Base-by-base conservation (phyloP, 768 basidiomycete genomes). In the Pleurotus citrinopileatus region DNA sequence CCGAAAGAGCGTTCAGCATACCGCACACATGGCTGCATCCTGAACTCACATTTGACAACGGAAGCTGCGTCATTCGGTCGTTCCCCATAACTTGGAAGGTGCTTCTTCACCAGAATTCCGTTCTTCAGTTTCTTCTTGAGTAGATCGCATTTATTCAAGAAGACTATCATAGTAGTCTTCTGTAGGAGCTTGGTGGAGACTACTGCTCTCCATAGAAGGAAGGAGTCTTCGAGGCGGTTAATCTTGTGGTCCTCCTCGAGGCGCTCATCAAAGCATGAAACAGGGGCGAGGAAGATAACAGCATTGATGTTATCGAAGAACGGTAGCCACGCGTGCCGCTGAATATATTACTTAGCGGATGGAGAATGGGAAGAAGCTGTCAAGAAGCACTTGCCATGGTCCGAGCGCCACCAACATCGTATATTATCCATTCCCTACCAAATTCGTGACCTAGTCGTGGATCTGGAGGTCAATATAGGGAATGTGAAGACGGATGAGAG, bases 131-230 rank as follows among this genome's bases (percentile, higher is more conserved):
- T 76, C 60, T 74, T 64, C 56, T 79, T 71, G 2, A 90, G 68
- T 3, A 89, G 64, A 56, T 91, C 89, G 55, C 80, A 79, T 56
- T 91, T 91, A 65, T 91, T 91, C 53, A 89, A 68, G 67, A 91
- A 91, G 20, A 89, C 74, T 42, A 89, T 80, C 53, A 89, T 74
- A 52, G 82, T 84, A 9, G 82, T 76, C 52, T 77, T 79, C 7
- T 76, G 66, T 5, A 91, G 80, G 1, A 90, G 72, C 59, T 72
- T 73, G 29, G 80, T 83, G 13, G 73, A 61, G 67, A 84, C 87
- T 37, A 91, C 73, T 1, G 79, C 73, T 23, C 72, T 76, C 87
- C 87, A 91, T 2, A 91, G 76, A 44, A 75, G 73, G 56, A 89
- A 76, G 1, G 87, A 86, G 64, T 91, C 89, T 65, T 90, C 85